A percentile compares a stretch with the other conserved stretches of the same genome.
phyloP scores from a whole-genome alignment of 352 stramenopile species.

The Lagenidium giganteum region DNA sequence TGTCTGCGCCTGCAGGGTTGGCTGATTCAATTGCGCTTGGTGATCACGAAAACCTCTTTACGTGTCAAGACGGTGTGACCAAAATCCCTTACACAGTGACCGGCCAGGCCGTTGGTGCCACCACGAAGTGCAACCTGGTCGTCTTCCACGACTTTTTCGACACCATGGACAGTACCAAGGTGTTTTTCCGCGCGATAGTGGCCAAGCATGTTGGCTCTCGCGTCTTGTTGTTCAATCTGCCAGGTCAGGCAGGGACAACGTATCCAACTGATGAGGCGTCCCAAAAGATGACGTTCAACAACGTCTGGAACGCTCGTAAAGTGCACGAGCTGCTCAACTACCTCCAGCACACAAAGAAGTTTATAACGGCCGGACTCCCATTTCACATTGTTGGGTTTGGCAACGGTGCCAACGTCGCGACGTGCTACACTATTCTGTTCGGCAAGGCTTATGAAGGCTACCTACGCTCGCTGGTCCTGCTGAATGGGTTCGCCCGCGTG shows the following conservation, averaged over 20 bases:
- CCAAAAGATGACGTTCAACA: constrained; percentile 65
- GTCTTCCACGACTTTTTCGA: constrained; percentile 93
- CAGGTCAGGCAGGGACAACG: constrained; percentile 80
- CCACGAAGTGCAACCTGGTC: constrained; percentile 82
- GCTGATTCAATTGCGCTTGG: constrained; percentile 19
- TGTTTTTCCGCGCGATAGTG: constrained; percentile 84
- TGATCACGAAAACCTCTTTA: constrained; percentile 40
- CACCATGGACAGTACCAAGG: constrained; percentile 84
- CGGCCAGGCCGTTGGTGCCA: constrained; percentile 53
- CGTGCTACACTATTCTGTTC: constrained; percentile 56
- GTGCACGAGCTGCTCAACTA: constrained; percentile 85
- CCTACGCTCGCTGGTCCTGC: constrained; percentile 69
- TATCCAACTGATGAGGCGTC: constrained; percentile 27
- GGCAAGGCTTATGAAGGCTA: constrained; percentile 35
- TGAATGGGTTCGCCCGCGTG: constrained; percentile 83
- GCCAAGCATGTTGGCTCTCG: constrained; percentile 74
- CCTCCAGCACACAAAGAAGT: constrained; percentile 61
- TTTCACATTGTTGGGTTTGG: constrained; percentile 90
- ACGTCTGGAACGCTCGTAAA: constrained; percentile 73
- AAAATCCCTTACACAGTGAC: constrained; percentile 79
- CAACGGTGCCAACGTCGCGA: constrained; percentile 83
- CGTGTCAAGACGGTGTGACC: constrained; percentile 69
- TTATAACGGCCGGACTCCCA: constrained; percentile 56
- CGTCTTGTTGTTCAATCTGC: constrained; percentile 89
- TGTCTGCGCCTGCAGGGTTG: constrained; percentile 41